Percentiles rank a stretch among this genome's conserved stretches.
phyloP scores from a whole-genome alignment of 2,329 filamentous ascomycete genomes.

The Trichoderma sp. region DNA sequence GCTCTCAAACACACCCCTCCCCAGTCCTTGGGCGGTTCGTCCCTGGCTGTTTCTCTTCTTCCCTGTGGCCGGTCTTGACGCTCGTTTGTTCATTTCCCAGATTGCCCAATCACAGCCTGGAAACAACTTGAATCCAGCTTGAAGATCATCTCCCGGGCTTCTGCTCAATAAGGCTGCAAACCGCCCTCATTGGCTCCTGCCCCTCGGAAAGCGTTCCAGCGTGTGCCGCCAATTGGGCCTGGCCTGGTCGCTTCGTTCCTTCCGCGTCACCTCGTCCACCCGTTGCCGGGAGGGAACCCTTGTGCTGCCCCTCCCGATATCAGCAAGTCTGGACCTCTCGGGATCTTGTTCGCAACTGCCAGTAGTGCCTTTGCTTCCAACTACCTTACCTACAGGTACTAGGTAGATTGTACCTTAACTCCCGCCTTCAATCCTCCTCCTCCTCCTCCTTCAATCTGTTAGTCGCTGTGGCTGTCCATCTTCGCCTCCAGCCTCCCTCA shows the following conservation, averaged over 20 bases:
- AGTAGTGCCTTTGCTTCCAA: no score
- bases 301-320: slow-evolving; percentile 8
- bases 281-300: slow-evolving; percentile 16
- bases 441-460: no score
- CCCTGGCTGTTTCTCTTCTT: not conserved
- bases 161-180: not conserved
- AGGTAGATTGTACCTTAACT: not conserved
- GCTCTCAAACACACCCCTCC: not conserved
- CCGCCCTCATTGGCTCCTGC: slow-evolving; percentile 7
- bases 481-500: no score
- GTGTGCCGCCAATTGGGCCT: slow-evolving; percentile 6
- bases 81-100: not conserved
- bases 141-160: not conserved
- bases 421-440: not conserved
- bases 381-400: not conserved
- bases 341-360: no score
- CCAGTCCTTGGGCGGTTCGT: no score
- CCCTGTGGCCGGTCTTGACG: not conserved
- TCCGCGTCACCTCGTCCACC: slow-evolving; percentile 4
- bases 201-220: slow-evolving; percentile 5
- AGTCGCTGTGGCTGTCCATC: not conserved
- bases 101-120: not conserved
- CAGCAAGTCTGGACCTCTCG: not conserved
- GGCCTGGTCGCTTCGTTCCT: slow-evolving; percentile 18
- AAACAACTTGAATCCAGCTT: not conserved